Conservation (phyloP, 2,329 filamentous ascomycete genomes). For the Alternaria tenuissima region DNA sequence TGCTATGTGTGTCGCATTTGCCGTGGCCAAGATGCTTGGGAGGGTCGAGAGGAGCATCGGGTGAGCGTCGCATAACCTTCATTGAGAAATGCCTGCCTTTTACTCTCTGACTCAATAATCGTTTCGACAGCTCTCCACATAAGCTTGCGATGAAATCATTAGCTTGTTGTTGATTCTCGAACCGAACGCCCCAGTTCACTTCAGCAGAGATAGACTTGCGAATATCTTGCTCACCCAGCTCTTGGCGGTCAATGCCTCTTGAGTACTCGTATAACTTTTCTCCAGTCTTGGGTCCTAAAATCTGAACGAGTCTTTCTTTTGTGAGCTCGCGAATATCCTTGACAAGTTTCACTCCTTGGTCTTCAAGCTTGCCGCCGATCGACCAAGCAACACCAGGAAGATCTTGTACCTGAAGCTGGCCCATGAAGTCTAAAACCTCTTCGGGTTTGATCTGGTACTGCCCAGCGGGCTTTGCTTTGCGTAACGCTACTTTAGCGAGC, state of each 20-base stretch:
- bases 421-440: constrained; percentile 78
- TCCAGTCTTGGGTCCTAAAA: constrained; percentile 89
- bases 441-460: constrained; percentile 89
- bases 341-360: constrained; percentile 81
- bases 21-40: constrained; percentile 94
- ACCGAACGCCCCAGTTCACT: constrained; percentile 97
- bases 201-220: constrained; percentile 97
- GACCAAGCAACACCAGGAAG: constrained; percentile 93
- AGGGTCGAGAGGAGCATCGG: constrained; percentile 88
- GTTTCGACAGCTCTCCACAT: constrained; percentile 82
- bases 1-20: constrained; percentile 93
- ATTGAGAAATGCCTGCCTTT: constrained; percentile 89
- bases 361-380: constrained; percentile 85
- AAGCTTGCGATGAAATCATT: constrained; percentile 90
- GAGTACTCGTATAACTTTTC: constrained; percentile 91
- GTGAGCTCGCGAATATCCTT: constrained; percentile 81
- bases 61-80: constrained; percentile 90
- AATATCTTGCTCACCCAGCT: constrained; percentile 84
- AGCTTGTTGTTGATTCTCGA: constrained; percentile 88
- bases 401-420: constrained; percentile 77
- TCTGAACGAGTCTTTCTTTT: constrained; percentile 75
- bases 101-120: constrained; percentile 82
- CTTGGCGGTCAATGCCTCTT: constrained; percentile 82
- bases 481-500: constrained; percentile 86
- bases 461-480: constrained; percentile 92